Base-by-base conservation (phyloP, 441 rosid genomes). In the Capsella rubella region DNA sequence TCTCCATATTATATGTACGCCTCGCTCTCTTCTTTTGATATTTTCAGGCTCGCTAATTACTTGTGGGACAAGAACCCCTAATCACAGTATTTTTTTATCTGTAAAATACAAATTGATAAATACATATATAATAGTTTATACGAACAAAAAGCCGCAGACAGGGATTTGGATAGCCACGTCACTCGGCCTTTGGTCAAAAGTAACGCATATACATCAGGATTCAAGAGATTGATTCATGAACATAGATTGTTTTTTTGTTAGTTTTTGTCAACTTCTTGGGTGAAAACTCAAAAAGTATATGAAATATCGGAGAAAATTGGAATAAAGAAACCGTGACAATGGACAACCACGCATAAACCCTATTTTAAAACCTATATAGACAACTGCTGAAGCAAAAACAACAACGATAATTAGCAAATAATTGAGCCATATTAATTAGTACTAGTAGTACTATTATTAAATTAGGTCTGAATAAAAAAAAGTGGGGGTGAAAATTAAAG, bases 331-430 rank as follows among this genome's bases (percentile, higher is more conserved):
- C 51, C 50, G 28, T 67, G 74, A 45, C 58, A 54, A 69, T 25
- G 58, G 69, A 68, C 69, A 75, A 52, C 79, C 74, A 75, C 73
- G 16, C 46, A 75, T 69, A 35, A 69, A 62, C 45, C 11, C 5
- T 61, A 39, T 75, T 35, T 31, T 11, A 43, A 5, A 27, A n/a
- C 64, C 32, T 25, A 42, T 0, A 21, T 29, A 28, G 60, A 51
- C 42, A 59, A 71, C 60, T 58, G 34, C 55, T 51, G 43, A 51
- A 68, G 50, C 57, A 75, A 68, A 68, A 56, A 10, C 13, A 45
- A 12, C 15, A 58, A 35, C 7, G 46, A 25, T 32, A 47, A 67
- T 34, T 55, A 65, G 15, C 15, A 53, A 66, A 74, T 74, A 50
- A 67, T 65, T 52, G 69, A 69, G 29, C 2, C 63, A 8, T 13